phyloP scores from a whole-genome alignment of 257 asterid genomes.

The Rehmannia glutinosa region DNA sequence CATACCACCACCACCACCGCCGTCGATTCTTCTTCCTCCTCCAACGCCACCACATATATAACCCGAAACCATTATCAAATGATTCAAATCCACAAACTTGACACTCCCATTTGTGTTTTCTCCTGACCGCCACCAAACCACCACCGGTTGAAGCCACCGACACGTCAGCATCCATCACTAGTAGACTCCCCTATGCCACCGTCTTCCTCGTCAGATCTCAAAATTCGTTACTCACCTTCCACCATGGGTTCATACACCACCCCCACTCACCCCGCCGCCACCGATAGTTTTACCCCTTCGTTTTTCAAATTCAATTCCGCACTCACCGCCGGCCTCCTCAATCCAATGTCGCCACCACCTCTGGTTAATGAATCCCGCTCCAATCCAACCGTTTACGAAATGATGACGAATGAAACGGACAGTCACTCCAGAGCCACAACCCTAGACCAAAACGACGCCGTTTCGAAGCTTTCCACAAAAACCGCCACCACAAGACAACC shows the following conservation, averaged over 20 bases:
- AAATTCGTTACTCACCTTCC: constrained; percentile 39
- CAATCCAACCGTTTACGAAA: constrained; percentile 89
- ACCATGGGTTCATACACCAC: too few relatives aligned
- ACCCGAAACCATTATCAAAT: constrained; percentile 12
- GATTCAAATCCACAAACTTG: constrained; percentile 27
- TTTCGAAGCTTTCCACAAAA: constrained; percentile 23
- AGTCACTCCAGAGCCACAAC: constrained; percentile 39
- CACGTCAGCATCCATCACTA: neutral
- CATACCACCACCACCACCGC: constrained; percentile 18
- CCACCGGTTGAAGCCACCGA: constrained; percentile 29
- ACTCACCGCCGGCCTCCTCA: constrained; percentile 85
- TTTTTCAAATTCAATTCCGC: constrained; percentile 88
- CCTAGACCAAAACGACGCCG: constrained; percentile 33
- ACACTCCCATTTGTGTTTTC: constrained; percentile 26
- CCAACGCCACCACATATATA: constrained; percentile 3
- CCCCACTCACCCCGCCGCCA: constrained; percentile 21
- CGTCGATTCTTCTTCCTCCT: constrained; percentile 15
- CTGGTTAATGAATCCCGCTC: constrained; percentile 56
- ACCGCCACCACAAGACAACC: constrained; percentile 43
- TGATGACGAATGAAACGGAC: constrained; percentile 95
- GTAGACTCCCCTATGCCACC: constrained; percentile 16
- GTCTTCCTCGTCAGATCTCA: constrained; percentile 48
- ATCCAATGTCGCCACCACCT: constrained; percentile 94
- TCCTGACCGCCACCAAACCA: constrained; percentile 31
- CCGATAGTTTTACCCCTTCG: constrained; percentile 51